phyloP scores from a whole-genome alignment of 345 rosid species.

The Brassica rapa region DNA sequence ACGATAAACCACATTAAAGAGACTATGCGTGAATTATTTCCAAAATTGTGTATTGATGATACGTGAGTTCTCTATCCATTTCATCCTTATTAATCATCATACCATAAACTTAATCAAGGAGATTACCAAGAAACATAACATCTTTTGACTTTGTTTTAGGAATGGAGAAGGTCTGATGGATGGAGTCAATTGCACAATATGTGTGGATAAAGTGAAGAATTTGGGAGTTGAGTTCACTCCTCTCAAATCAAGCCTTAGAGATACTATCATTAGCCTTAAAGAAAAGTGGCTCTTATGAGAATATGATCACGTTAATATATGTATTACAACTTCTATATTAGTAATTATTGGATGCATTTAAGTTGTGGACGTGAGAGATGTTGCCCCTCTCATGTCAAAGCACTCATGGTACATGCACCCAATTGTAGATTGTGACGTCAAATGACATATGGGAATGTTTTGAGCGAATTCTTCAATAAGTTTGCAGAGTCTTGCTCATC shows the following conservation, averaged over 20 bases:
- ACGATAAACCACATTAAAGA: not conserved
- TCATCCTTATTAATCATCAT: not conserved
- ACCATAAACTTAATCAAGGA: not conserved
- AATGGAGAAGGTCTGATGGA: not conserved
- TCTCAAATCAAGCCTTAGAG: constrained; percentile 12
- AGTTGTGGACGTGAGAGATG: not conserved
- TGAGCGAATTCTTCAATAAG: not conserved
- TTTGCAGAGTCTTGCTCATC: not conserved
- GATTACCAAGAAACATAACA: not conserved
- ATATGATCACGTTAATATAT: not conserved
- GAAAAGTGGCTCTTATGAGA: constrained; percentile 17
- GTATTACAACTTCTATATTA: not conserved
- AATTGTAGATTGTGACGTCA: not conserved
- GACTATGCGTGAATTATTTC: constrained; percentile 19
- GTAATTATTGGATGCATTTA: not conserved
- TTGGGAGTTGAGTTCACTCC: constrained; percentile 25
- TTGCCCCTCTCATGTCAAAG: not conserved
- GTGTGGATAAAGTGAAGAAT: constrained; percentile 35
- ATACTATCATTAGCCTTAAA: constrained; percentile 29
- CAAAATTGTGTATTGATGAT: constrained; percentile 21
- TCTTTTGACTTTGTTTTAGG: constrained; percentile 3
- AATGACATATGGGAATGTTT: not conserved
- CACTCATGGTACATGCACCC: not conserved
- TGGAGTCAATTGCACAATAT: not conserved
- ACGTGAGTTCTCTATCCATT: constrained; percentile 12